Percentiles rank a stretch among this genome's conserved stretches.
Conservation (phyloP, 352 stramenopile species). For the Globisporangium yorkense region DNA sequence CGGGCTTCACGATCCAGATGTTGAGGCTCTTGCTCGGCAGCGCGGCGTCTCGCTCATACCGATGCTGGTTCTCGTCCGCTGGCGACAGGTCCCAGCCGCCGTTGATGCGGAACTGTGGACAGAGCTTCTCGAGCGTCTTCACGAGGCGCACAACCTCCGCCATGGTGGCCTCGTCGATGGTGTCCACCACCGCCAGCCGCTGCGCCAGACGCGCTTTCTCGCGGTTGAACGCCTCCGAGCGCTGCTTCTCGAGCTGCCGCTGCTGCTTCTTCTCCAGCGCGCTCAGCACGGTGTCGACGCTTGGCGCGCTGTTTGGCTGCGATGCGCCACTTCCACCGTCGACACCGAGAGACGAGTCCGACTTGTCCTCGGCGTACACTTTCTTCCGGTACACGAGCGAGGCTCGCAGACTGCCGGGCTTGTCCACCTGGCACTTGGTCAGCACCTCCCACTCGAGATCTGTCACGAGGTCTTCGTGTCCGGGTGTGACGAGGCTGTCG, state of each 20-base stretch:
- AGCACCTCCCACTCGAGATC: constrained; percentile 78
- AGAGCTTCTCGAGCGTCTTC: constrained; percentile 29
- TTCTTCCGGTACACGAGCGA: constrained; percentile 55
- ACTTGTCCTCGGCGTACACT: constrained; percentile 35
- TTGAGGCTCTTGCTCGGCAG: constrained; percentile 46
- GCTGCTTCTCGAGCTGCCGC: constrained; percentile 27
- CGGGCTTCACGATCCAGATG: constrained; percentile 94
- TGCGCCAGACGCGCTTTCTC: constrained; percentile 53
- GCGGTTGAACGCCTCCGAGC: constrained; percentile 35
- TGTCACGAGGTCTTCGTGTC: constrained; percentile 50
- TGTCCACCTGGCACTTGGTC: constrained; percentile 35
- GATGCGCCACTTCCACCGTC: constrained; percentile 8
- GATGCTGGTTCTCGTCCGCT: background rate
- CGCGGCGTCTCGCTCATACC: background rate
- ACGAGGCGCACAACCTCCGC: constrained; percentile 28
- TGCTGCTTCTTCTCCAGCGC: constrained; percentile 51
- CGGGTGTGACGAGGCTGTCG: constrained; percentile 23
- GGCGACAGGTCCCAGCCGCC: constrained; percentile 35
- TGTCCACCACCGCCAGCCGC: constrained; percentile 33
- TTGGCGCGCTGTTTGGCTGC: constrained; percentile 1
- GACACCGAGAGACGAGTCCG: constrained; percentile 15
- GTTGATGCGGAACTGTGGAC: constrained; percentile 73
- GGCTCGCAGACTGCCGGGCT: constrained; percentile 35
- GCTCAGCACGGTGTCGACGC: constrained; percentile 36
- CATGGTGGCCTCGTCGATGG: constrained; percentile 18